These are phyloP conservation scores for Casuarina cunninghamiana DNA, from an alignment of 306 rosid genomes.

Conservation along the genomic window DNA sequence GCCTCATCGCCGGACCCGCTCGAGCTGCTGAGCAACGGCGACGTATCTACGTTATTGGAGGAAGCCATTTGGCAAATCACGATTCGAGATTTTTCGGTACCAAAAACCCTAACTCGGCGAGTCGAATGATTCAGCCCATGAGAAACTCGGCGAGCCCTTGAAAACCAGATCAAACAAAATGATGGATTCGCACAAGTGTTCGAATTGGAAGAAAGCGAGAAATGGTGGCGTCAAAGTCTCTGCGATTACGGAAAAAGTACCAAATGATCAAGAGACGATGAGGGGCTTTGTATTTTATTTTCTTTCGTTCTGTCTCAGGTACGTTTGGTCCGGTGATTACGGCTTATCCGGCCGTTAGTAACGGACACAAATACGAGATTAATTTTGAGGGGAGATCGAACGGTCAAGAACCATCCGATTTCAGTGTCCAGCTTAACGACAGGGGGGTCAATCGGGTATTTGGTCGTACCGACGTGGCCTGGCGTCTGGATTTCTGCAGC, in stretches of 20 bases:
- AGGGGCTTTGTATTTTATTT: neutral
- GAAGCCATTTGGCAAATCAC: conserved; percentile 40
- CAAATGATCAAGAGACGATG: neutral
- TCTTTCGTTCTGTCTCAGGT: neutral
- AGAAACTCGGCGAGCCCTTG: neutral
- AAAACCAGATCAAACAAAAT: neutral
- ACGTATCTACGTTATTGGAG: conserved; percentile 67
- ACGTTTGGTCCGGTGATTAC: neutral
- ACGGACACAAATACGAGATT: neutral
- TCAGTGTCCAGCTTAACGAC: too few relatives aligned
- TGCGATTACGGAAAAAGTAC: neutral
- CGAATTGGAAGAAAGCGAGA: neutral
- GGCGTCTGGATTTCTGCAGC: too few relatives aligned
- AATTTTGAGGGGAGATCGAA: too few relatives aligned
- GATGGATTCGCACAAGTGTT: neutral
- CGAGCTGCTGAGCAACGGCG: conserved; percentile 61
- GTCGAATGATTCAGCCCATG: conserved; percentile 35
- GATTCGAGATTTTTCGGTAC: conserved; percentile 5
- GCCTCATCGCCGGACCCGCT: conserved; percentile 55
- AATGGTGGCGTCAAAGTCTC: neutral
- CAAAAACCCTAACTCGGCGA: conserved; percentile 26
- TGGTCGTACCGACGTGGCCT: too few relatives aligned
- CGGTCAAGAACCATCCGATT: too few relatives aligned
- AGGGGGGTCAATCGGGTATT: too few relatives aligned
- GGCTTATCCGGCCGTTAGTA: neutral